Conservation (phyloP, 192 early-diverging fungal genomes). For the Backusella morwellensis region DNA sequence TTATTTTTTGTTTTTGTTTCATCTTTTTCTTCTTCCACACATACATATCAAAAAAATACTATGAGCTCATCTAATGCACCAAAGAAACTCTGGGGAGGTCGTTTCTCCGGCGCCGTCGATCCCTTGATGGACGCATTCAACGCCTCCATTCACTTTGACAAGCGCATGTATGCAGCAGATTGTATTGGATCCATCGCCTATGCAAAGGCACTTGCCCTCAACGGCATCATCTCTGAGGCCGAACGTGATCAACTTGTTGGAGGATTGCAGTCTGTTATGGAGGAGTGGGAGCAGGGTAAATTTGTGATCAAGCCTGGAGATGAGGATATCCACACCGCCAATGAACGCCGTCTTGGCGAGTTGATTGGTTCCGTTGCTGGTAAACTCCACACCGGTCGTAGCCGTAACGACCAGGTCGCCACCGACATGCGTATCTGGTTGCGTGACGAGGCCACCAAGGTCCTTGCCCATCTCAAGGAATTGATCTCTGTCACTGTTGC, state of each 20-base stretch:
- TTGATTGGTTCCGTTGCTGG: constrained; percentile 89
- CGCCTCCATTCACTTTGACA: constrained; percentile 92
- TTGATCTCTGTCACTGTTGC: constrained; percentile 70
- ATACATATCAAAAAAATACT: neutral
- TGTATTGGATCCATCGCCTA: constrained; percentile 87
- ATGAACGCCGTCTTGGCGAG: constrained; percentile 93
- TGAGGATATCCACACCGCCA: constrained; percentile 99
- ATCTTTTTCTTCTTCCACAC: neutral
- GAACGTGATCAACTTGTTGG: constrained; percentile 71
- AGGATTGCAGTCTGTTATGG: constrained; percentile 73
- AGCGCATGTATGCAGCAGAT: constrained; percentile 90
- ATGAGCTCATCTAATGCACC: constrained; percentile 17
- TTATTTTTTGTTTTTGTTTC: neutral
- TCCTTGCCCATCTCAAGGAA: constrained; percentile 69
- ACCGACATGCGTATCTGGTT: constrained; percentile 97
- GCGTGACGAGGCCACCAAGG: constrained; percentile 68
- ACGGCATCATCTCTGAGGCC: constrained; percentile 71
- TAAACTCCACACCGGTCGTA: constrained; percentile 96
- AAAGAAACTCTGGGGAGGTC: constrained; percentile 76
- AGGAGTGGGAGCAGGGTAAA: constrained; percentile 76
- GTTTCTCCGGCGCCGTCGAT: constrained; percentile 88
- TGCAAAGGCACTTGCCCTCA: constrained; percentile 71
- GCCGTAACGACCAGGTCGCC: constrained; percentile 97
- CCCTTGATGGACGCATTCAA: constrained; percentile 98
- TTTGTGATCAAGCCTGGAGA: constrained; percentile 79